Evolutionary conservation across 768 basidiomycete genomes (phyloP).

Genomic region (Pleurotus citrinopileatus): DNA sequence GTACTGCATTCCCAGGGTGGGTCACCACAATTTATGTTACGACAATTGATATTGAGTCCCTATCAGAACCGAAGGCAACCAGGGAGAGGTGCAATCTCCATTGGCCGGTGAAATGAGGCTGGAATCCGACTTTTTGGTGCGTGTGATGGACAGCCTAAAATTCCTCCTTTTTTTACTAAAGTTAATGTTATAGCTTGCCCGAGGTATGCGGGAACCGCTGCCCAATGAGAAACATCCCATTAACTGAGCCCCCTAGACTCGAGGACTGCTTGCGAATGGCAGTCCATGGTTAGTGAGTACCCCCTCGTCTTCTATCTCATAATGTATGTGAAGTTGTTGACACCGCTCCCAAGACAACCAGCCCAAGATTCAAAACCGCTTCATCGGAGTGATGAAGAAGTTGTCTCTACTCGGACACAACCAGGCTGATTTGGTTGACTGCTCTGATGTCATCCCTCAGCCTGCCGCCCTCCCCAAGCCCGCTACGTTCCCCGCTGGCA

Average conservation of each 20-base stretch:
- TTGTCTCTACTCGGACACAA: constrained; percentile 40
- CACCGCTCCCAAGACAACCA: constrained; percentile 24
- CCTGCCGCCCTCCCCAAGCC: constrained; percentile 21
- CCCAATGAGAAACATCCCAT: neutral
- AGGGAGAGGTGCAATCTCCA: constrained; percentile 37
- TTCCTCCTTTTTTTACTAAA: too few species aligned
- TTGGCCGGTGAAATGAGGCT: constrained; percentile 41
- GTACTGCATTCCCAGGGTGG: constrained; percentile 38
- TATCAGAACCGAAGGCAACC: constrained; percentile 30
- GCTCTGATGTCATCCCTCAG: constrained; percentile 41
- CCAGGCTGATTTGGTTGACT: constrained; percentile 32
- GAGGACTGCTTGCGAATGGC: constrained; percentile 48
- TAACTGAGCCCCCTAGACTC: constrained; percentile 24
- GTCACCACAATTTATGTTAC: constrained; percentile 11
- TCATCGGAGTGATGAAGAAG: constrained; percentile 41
- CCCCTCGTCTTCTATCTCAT: too few species aligned
- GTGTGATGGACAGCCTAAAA: constrained; percentile 7
- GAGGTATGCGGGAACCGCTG: too few species aligned
- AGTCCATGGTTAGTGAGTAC: constrained; percentile 34
- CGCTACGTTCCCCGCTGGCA: constrained; percentile 28
- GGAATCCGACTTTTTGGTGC: constrained; percentile 37
- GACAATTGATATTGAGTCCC: constrained; percentile 14
- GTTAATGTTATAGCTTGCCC: constrained; percentile 21
- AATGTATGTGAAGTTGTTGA: too few species aligned
- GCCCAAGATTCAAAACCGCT: constrained; percentile 27